Percentiles rank a stretch among this genome's conserved stretches.
These are phyloP conservation scores for Torulaspora franciscae DNA, from an alignment of 805 yeast genomes.

Conservation along the genomic window DNA sequence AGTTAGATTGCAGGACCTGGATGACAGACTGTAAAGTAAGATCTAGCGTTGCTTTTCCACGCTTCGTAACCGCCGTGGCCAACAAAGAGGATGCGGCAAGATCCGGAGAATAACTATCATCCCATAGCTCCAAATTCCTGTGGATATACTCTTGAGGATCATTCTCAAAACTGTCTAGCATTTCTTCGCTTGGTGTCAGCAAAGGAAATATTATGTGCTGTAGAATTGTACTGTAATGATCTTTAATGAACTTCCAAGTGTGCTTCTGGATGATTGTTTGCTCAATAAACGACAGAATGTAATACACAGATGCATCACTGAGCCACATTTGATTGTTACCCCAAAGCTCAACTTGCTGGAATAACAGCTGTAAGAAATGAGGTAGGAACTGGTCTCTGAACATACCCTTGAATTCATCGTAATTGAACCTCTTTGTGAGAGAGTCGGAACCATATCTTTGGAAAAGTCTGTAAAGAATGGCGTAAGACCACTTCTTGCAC, in stretches of 20 bases:
- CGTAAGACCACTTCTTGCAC: conserved; percentile 84
- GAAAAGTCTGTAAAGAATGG: conserved; percentile 67
- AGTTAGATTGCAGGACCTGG: conserved; percentile 38
- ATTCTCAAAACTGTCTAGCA: conserved; percentile 68
- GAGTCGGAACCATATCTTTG: conserved; percentile 60
- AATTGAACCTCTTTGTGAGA: conserved; percentile 45
- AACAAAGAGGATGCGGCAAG: conserved; percentile 72
- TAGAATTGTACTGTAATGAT: conserved; percentile 59
- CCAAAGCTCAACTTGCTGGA: conserved; percentile 71
- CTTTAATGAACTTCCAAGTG: conserved; percentile 64
- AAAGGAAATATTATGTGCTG: conserved; percentile 72
- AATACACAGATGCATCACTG: conserved; percentile 57
- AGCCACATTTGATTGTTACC: conserved; percentile 63
- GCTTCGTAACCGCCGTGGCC: conserved; percentile 63
- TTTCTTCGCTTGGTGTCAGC: conserved; percentile 62
- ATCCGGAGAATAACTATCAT: conserved; percentile 66
- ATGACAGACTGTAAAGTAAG: conserved; percentile 59
- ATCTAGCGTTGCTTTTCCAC: conserved; percentile 55
- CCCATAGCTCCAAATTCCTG: conserved; percentile 57
- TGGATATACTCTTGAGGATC: conserved; percentile 89
- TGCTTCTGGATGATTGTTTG: conserved; percentile 52
- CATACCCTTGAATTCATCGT: conserved; percentile 53
- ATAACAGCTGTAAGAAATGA: conserved; percentile 57
- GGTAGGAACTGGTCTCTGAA: conserved; percentile 64
- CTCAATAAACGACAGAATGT: conserved; percentile 59